These are phyloP conservation scores for Crithidia bombi DNA, from an alignment of 208 protist genomes.

Conservation along the genomic window DNA sequence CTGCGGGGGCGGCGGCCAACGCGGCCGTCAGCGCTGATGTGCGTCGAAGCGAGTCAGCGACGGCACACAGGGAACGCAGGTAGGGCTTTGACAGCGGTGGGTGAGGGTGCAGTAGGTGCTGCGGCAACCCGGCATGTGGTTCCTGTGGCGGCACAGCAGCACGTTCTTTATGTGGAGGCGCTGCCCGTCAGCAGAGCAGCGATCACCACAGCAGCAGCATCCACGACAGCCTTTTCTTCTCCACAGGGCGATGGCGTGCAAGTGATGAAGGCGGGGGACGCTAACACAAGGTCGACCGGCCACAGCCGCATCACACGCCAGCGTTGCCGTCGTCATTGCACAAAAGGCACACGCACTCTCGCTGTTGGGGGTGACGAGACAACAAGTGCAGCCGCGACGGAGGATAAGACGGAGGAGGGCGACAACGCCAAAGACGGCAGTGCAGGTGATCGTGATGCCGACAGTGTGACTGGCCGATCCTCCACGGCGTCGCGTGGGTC, in stretches of 20 bases:
- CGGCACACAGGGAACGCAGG: not conserved
- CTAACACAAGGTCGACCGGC: not conserved
- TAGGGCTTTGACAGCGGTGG: not conserved
- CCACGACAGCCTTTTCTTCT: too few species aligned
- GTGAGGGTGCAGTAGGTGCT: not conserved
- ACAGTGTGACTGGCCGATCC: too few species aligned
- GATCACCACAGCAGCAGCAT: not conserved
- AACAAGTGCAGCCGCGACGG: not conserved
- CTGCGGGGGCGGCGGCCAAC: slow-evolving; percentile 9
- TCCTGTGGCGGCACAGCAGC: slow-evolving; percentile 13
- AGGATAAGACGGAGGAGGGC: not conserved
- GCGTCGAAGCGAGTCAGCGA: slow-evolving; percentile 6
- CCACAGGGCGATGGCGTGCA: too few species aligned
- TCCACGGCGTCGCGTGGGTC: too few species aligned
- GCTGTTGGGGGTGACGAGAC: too few species aligned
- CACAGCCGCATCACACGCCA: not conserved
- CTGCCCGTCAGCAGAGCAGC: slow-evolving; percentile 2
- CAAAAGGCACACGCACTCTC: not conserved
- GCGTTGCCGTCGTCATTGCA: not conserved
- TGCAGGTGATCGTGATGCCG: too few species aligned
- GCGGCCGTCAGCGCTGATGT: slow-evolving; percentile 24
- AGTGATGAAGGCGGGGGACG: too few species aligned
- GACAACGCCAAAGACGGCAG: not conserved
- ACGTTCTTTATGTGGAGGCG: slow-evolving; percentile 18
- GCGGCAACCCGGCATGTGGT: not conserved